Conservation (phyloP, 108 stramenopile genomes). For the Pseudonitzschia multistriata region DNA sequence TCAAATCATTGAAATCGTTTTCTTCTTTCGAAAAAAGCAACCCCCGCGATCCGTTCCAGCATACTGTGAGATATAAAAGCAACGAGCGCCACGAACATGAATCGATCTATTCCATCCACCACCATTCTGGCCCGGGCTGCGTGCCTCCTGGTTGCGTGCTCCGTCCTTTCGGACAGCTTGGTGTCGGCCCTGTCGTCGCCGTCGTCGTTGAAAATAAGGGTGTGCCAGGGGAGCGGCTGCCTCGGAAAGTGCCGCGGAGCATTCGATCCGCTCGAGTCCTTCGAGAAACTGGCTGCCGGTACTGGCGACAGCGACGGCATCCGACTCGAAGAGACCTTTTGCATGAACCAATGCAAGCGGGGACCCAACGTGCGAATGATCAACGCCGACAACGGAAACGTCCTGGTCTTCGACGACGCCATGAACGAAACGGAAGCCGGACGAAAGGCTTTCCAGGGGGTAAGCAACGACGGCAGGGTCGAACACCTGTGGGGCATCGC, state of each 20-base stretch:
- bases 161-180: no score
- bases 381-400: slow-evolving; percentile 10
- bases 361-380: slow-evolving; percentile 4
- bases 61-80: no score
- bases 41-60: no score
- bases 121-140: not conserved
- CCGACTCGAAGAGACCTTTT: slow-evolving; percentile 2
- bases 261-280: slow-evolving; percentile 7
- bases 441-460: not conserved
- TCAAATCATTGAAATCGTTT: no score
- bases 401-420: not conserved
- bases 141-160: not conserved
- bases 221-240: not conserved
- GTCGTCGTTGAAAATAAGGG: slow-evolving; percentile 4
- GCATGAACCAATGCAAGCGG: slow-evolving; percentile 10
- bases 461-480: not conserved
- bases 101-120: no score
- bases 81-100: no score
- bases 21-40: no score
- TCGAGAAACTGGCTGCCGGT: not conserved
- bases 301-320: not conserved
- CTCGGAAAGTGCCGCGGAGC: slow-evolving; percentile 1
- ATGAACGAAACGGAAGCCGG: slow-evolving; percentile 8
- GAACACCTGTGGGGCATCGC: slow-evolving; percentile 4
- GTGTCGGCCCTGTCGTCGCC: not conserved